Base-by-base conservation (phyloP, 345 rosid species). In the Eucalyptus brandiana region DNA sequence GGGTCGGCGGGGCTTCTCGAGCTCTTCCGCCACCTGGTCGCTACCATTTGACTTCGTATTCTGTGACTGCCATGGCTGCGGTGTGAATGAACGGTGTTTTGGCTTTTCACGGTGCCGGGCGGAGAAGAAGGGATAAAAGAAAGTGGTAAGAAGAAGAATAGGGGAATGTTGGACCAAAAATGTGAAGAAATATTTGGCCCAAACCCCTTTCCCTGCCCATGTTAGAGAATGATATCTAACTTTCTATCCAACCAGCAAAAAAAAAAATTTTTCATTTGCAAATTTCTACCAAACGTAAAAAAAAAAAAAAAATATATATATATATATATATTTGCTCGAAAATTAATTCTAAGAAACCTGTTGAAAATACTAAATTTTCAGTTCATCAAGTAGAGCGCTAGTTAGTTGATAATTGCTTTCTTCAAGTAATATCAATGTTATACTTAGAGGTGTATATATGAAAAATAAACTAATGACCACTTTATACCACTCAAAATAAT, bases 341-440 rank as follows among this genome's bases (percentile, higher is more conserved):
- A 65, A 14, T 65, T 30, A 30, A 14, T 65, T 30, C 18, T 65
- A 24, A 54, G 11, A 54, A 54, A 54, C 9, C 5, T 21, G 5
- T 54, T 19, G 60, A 23, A 56, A 56, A 56, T 56, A 23, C 4
- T 26, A 26, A n/a, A 58, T 58, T 58, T 9, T 58, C 67, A 3
- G 4, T 58, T 12, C 12, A 26, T 26, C 67, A 26, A 58, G 67
- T 0, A 58, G 0, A 58, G 12, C n/a, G 0, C 65, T 26, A 0
- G 7, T 12, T 26, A 58, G 15, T 58, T 58, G 67, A 58, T 5
- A 26, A 14, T 58, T 26, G 3, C 7, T 58, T 58, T 26, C 67
- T 58, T 58, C n/a, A 26, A 58, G 15, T 58, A 58, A 26, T 58
- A 1, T 5, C n/a, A 26, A 26, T 26, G 0, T 30, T 58, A 58